These are phyloP conservation scores for Colletotrichum gigasporum DNA, from an alignment of 2,329 filamentous ascomycete genomes.

Conservation along the genomic window DNA sequence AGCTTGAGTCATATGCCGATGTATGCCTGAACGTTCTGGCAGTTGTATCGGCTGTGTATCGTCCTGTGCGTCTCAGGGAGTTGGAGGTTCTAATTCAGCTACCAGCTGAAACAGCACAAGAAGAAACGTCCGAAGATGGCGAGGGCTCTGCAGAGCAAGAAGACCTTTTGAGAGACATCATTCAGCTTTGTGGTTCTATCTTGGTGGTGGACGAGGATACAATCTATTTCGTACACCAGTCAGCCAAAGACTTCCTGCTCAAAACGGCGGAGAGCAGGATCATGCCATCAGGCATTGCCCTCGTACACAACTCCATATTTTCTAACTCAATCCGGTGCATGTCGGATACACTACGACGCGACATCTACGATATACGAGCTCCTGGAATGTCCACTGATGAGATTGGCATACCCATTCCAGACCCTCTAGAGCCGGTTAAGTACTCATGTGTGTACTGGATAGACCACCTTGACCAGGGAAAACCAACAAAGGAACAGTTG, in stretches of 20 bases:
- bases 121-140: too few relatives aligned
- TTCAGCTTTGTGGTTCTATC: slow-evolving; percentile 16
- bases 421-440: slow-evolving; percentile 17
- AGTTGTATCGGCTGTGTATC: slow-evolving; percentile 40
- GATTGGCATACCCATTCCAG: slow-evolving; percentile 1
- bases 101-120: too few relatives aligned
- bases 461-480: slow-evolving; percentile 31
- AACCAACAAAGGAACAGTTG: too few relatives aligned
- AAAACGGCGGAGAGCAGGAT: slow-evolving; percentile 34
- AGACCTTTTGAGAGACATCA: background rate
- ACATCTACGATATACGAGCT: slow-evolving; percentile 44
- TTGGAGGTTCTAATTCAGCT: slow-evolving; percentile 37
- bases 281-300: slow-evolving; percentile 38
- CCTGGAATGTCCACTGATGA: slow-evolving; percentile 14
- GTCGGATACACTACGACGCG: slow-evolving; percentile 37
- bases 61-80: slow-evolving; percentile 45
- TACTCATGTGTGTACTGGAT: slow-evolving; percentile 38
- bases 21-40: slow-evolving; percentile 46
- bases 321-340: slow-evolving; percentile 44
- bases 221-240: slow-evolving; percentile 53
- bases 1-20: slow-evolving; percentile 38
- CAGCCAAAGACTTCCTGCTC: slow-evolving; percentile 51
- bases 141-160: background rate
- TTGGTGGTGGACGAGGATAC: slow-evolving; percentile 41
- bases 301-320: slow-evolving; percentile 43